phyloP scores from a whole-genome alignment of 148 eudicot genomes.

The Amaranthus cruentus region DNA sequence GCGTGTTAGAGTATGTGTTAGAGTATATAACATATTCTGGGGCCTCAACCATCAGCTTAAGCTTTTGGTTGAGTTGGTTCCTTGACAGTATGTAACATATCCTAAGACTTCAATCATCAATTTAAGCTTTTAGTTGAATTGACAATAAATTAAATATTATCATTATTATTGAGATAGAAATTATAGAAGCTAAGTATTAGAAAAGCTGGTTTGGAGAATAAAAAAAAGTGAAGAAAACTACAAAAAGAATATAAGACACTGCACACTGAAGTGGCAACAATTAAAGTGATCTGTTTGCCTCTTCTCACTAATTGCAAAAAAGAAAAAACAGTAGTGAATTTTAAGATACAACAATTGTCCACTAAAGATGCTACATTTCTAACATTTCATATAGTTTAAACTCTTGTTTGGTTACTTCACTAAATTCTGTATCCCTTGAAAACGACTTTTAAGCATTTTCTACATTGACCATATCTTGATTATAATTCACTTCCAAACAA shows the following conservation, averaged over 20 bases:
- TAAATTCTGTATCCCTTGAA: constrained; percentile 7
- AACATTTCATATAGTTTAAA: constrained; percentile 15
- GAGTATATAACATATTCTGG: too few species aligned
- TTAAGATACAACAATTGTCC: constrained; percentile 23
- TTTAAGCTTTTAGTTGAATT: too few species aligned
- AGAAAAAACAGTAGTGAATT: constrained; percentile 9
- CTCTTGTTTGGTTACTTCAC: constrained; percentile 9
- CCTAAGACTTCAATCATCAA: too few species aligned
- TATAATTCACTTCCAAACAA: constrained; percentile 12
- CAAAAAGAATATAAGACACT: constrained; percentile 20
- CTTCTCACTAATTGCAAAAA: constrained; percentile 5
- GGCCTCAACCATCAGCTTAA: too few species aligned
- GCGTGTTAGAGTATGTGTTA: too few species aligned
- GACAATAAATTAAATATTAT: background rate
- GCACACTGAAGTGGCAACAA: constrained; percentile 2
- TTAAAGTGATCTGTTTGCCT: constrained; percentile 5
- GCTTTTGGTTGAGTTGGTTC: too few species aligned
- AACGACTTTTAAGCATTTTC: constrained; percentile 1
- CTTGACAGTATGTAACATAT: too few species aligned
- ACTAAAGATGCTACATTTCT: constrained; percentile 18
- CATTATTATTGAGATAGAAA: background rate
- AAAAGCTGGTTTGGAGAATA: constrained; percentile 13
- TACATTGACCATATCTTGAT: constrained; percentile 3
- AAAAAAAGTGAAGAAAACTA: constrained; percentile 18
- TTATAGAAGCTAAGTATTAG: background rate